Percentiles rank a stretch among this genome's conserved stretches.
Evolutionary conservation across 768 basidiomycete species (phyloP).

Genomic region (Austroboletus eburneus): DNA sequence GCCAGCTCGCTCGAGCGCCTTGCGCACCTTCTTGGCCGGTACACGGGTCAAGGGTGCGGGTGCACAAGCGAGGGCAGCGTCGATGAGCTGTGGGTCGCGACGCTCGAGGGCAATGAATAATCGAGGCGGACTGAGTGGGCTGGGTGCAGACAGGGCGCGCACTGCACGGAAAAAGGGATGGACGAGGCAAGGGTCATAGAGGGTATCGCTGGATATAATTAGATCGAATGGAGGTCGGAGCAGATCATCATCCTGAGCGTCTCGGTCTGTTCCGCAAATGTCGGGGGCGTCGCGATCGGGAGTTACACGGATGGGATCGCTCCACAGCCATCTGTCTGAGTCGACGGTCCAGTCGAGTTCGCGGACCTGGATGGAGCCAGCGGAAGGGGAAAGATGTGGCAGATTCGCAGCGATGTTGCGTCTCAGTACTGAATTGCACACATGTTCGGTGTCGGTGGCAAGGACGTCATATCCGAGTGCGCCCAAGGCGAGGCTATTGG

Average conservation of each 20-base stretch:
- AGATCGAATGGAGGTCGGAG: slow-evolving; percentile 65
- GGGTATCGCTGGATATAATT: slow-evolving; percentile 79
- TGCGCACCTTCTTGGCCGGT: slow-evolving; percentile 52
- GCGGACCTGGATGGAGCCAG: slow-evolving; percentile 53
- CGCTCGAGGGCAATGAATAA: slow-evolving; percentile 63
- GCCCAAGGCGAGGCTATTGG: slow-evolving; percentile 53
- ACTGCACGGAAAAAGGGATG: slow-evolving; percentile 69
- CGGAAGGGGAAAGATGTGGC: slow-evolving; percentile 23
- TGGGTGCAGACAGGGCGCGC: slow-evolving; percentile 41
- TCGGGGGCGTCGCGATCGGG: slow-evolving; percentile 30
- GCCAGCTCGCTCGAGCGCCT: slow-evolving; percentile 55
- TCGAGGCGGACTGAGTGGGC: slow-evolving; percentile 2
- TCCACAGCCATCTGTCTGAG: slow-evolving; percentile 55
- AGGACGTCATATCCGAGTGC: slow-evolving; percentile 73
- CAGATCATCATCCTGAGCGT: slow-evolving; percentile 2
- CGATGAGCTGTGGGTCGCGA: slow-evolving; percentile 66
- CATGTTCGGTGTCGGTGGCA: slow-evolving; percentile 67
- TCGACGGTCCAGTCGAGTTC: slow-evolving; percentile 68
- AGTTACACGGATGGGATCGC: slow-evolving; percentile 30
- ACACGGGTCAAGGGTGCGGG: slow-evolving; percentile 57
- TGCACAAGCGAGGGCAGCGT: slow-evolving; percentile 55
- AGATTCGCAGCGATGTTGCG: slow-evolving; percentile 57
- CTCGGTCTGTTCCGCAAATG: slow-evolving; percentile 12
- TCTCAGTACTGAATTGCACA: slow-evolving; percentile 58
- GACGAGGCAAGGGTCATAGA: slow-evolving; percentile 61